A percentile compares a stretch with the other conserved stretches of the same genome.
These are phyloP conservation scores for Daldinia bambusicola DNA, from an alignment of 495 filamentous ascomycete genomes.

Conservation along the genomic window DNA sequence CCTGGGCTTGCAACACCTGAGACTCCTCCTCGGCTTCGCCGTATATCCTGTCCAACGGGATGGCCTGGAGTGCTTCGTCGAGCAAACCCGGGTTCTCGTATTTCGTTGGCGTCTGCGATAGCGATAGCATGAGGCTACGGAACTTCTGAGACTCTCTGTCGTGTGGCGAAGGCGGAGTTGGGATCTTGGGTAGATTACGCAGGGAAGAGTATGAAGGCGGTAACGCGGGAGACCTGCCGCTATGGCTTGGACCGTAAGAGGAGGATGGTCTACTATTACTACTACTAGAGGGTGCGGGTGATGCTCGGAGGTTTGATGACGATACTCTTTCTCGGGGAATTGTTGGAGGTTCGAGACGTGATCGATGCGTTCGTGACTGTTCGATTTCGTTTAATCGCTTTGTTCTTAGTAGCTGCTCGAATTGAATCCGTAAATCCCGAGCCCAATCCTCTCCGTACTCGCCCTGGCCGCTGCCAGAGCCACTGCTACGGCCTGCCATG, in stretches of 20 bases:
- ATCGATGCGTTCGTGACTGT: constrained; percentile 61
- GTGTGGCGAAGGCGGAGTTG: constrained; percentile 72
- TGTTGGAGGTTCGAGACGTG: constrained; percentile 35
- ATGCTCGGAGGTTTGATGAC: constrained; percentile 53
- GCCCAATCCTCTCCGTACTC: constrained; percentile 65
- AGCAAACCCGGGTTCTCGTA: constrained; percentile 97
- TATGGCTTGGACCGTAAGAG: constrained; percentile 46
- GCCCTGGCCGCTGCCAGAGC: constrained; percentile 41
- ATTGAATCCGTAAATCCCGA: constrained; percentile 65
- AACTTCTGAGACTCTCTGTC: constrained; percentile 82
- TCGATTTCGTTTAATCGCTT: constrained; percentile 82
- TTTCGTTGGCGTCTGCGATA: constrained; percentile 85
- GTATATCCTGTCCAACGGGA: constrained; percentile 93
- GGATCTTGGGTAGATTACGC: constrained; percentile 81
- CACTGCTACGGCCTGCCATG: constrained; percentile 42
- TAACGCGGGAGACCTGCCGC: constrained; percentile 45
- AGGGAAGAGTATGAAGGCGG: constrained; percentile 73
- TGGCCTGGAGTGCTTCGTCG: constrained; percentile 86
- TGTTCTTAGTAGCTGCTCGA: constrained; percentile 79
- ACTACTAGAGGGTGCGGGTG: constrained; percentile 47
- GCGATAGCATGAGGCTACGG: constrained; percentile 78
- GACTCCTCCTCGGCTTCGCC: constrained; percentile 92
- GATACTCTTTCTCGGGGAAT: constrained; percentile 54
- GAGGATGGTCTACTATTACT: constrained; percentile 53
- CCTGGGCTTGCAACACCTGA: constrained; percentile 85